Evolutionary conservation across 805 yeast species (phyloP), one percentile per base, ranked within the genome.

Genomic region (Ogataea zsoltii): DNA sequence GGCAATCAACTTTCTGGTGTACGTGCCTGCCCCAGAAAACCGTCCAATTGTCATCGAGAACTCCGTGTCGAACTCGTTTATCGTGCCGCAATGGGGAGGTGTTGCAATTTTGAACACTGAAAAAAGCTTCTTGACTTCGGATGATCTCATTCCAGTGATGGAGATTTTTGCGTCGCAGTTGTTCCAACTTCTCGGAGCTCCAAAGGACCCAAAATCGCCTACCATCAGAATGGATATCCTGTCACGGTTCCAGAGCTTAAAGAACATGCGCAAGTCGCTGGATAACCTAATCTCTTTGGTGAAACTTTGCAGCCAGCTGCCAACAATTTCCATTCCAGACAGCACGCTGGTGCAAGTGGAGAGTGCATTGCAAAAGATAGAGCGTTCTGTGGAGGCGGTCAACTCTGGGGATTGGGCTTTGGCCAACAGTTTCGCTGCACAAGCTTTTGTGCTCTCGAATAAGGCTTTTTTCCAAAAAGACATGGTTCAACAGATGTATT

Each of bases 71-170:
- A 83, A 76, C 62, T 80, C 83, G 44, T 90, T 85, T 58, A 64
- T 86, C 37, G 79, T 92, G 17, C 96, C 97, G 7, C 96, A 87
- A 65, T 91, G 96, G 88, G 95, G 94, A 10, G 96, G 97, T 50
- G 78, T 88, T 45, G 64, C 69, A 57, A 69, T 84, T 51, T 59
- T 68, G 61, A 73, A 83, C 57, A 46, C 62, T 32, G 66, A 67
- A 7, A 43, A 49, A 16, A 13, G 28, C 51, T 51, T 54, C 2
- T 53, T 83, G n/a, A 54, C 66, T 2, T 62, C 65, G 29, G 65
- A 60, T 1, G 83, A 77, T 28, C 68, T 90, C 44, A 56, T 66
- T 9, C 82, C 85, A 1, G 66, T 82, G 1, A 65, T 89, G 62
- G 86, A 85, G 50, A 72, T 74, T 1, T 91, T 91, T 64, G 75